Evolutionary conservation across 139 green algal species (phyloP).

Genomic region (Coelastrella sp.): DNA sequence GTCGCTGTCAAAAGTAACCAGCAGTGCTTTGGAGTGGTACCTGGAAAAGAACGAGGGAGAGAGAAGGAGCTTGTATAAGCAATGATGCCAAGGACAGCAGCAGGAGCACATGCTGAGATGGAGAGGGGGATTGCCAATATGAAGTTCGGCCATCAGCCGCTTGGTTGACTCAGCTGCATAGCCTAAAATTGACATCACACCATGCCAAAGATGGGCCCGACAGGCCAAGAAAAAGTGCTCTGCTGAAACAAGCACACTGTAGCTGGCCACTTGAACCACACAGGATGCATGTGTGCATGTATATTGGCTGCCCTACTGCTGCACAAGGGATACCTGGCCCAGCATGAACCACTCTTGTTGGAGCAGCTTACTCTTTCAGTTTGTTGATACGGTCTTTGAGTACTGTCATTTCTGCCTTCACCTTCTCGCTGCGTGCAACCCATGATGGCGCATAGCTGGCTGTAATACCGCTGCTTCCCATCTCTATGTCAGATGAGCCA

Average conservation of each 20-base stretch:
- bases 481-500: constrained; percentile 57
- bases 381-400: constrained; percentile 66
- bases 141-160: too few relatives aligned
- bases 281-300: background rate
- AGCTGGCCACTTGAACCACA: background rate
- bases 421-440: constrained; percentile 61
- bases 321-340: background rate
- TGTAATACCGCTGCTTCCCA: constrained; percentile 32
- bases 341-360: background rate
- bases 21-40: constrained; percentile 64
- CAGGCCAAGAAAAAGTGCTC: background rate
- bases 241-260: background rate
- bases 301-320: background rate
- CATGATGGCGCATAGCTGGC: constrained; percentile 54
- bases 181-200: too few relatives aligned
- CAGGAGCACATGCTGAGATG: background rate
- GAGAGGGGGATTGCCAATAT: background rate
- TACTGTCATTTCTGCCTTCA: constrained; percentile 63
- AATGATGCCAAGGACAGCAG: background rate
- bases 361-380: constrained; percentile 65
- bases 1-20: constrained; percentile 68
- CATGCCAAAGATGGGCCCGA: too few relatives aligned
- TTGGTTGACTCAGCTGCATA: too few relatives aligned
- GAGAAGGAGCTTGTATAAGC: background rate
- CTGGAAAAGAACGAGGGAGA: constrained; percentile 26